These are phyloP conservation scores for Geotrichum histeridarum DNA, from an alignment of 1,139 yeast species.

Conservation along the genomic window DNA sequence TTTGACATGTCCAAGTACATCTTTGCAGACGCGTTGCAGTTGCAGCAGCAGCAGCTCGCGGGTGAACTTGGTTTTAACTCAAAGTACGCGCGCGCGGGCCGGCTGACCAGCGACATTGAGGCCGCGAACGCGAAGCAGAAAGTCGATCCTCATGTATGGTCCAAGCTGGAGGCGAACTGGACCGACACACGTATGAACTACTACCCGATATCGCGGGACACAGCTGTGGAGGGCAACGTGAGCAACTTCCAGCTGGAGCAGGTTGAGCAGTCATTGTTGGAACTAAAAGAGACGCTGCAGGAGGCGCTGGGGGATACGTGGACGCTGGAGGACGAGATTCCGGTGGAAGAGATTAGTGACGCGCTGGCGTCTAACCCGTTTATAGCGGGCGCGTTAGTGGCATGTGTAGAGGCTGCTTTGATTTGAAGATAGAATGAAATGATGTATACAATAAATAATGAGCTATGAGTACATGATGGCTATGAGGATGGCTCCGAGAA, in stretches of 20 bases:
- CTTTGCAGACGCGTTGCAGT: slow-evolving; percentile 25
- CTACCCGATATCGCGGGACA: slow-evolving; percentile 8
- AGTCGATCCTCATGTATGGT: not conserved
- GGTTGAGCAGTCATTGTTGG: slow-evolving; percentile 1
- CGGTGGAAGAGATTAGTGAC: not conserved
- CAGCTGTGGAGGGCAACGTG: slow-evolving; percentile 1
- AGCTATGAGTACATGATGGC: not conserved
- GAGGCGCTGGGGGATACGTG: not conserved
- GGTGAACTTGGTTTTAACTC: not conserved
- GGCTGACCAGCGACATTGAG: not conserved
- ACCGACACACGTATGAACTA: slow-evolving; percentile 14
- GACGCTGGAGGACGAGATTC: not conserved
- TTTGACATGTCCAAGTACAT: slow-evolving; percentile 24
- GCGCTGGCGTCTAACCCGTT: not conserved
- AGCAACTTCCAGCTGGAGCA: slow-evolving; percentile 8
- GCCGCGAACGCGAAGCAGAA: not conserved
- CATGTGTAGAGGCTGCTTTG: slow-evolving; percentile 13
- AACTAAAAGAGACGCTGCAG: not conserved
- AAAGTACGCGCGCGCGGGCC: not conserved
- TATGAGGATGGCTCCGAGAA: not conserved
- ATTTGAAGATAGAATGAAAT: not conserved
- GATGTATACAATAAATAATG: not conserved
- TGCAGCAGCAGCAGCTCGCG: slow-evolving; percentile 17
- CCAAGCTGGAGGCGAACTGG: not conserved
- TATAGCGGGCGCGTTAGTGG: slow-evolving; percentile 1